Evolutionary conservation across 2,329 filamentous ascomycete genomes (phyloP).

Genomic region (Akanthomyces lecanii): DNA sequence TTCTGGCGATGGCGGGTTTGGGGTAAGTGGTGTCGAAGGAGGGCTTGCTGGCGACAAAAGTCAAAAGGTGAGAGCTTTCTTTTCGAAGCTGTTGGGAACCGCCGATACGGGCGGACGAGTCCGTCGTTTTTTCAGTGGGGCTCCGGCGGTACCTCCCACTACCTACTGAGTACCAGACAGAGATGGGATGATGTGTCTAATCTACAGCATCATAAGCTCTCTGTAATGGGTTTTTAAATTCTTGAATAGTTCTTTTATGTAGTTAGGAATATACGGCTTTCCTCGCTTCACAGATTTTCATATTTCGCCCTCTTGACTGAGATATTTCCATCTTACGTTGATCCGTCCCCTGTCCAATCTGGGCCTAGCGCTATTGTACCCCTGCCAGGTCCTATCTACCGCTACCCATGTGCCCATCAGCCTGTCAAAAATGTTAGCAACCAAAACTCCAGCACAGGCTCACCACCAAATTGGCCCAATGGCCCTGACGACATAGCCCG

Average conservation of each 20-base stretch:
- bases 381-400: slow-evolving; percentile 12
- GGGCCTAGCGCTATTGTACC: slow-evolving; percentile 4
- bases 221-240: background rate
- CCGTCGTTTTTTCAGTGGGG: slow-evolving; percentile 30
- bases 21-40: slow-evolving; percentile 12
- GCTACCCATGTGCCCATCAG: slow-evolving; percentile 2
- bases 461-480: background rate
- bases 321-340: background rate
- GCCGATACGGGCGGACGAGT: slow-evolving; percentile 27
- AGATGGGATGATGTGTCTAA: background rate
- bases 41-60: slow-evolving; percentile 20
- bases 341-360: background rate
- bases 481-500: slow-evolving; percentile 2
- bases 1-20: slow-evolving; percentile 20
- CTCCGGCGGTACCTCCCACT: slow-evolving; percentile 7
- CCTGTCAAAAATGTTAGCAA: slow-evolving; percentile 10
- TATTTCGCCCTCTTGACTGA: background rate
- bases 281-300: background rate
- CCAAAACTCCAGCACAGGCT: background rate
- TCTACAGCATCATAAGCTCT: background rate
- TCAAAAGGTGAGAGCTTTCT: slow-evolving; percentile 25
- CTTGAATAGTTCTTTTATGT: no score
- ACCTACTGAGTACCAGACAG: no score
- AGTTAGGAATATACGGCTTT: no score
- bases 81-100: slow-evolving; percentile 32